Conservation (phyloP, 1,284 basidiomycete species). For the Pseudomicrostroma phylloplanum region DNA sequence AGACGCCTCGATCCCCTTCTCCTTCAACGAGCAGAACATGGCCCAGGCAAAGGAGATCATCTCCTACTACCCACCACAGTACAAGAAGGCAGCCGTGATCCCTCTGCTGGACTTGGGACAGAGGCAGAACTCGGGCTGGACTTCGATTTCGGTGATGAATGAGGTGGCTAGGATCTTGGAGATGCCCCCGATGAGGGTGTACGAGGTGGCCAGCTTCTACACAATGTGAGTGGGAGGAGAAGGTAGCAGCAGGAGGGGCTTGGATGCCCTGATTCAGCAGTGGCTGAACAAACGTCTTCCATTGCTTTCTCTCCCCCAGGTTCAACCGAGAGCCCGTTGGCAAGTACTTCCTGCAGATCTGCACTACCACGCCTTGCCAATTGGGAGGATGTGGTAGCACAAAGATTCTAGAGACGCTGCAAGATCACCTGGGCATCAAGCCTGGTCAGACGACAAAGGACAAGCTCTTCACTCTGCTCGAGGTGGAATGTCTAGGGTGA, state of each 20-base stretch:
- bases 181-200: conserved; percentile 97
- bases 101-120: conserved; percentile 93
- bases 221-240: conserved; percentile 76
- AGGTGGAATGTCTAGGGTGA: conserved; percentile 85
- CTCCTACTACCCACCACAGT: conserved; percentile 86
- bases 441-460: conserved; percentile 88
- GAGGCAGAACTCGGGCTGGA: conserved; percentile 96
- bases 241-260: conserved; percentile 49
- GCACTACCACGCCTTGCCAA: conserved; percentile 98
- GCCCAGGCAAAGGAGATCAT: conserved; percentile 83
- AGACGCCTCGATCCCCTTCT: conserved; percentile 68
- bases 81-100: conserved; percentile 91
- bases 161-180: conserved; percentile 80
- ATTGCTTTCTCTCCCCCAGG: neutral
- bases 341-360: conserved; percentile 90
- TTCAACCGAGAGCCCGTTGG: conserved; percentile 76
- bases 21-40: conserved; percentile 73
- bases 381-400: conserved; percentile 76
- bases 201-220: conserved; percentile 99
- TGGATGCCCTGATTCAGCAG: neutral
- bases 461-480: conserved; percentile 92
- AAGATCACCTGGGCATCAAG: conserved; percentile 73
- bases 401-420: conserved; percentile 78
- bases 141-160: conserved; percentile 98
- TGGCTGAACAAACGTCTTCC: neutral